Evolutionary conservation across 2,329 filamentous ascomycete genomes (phyloP).

Genomic region (Fusarium metavorans): DNA sequence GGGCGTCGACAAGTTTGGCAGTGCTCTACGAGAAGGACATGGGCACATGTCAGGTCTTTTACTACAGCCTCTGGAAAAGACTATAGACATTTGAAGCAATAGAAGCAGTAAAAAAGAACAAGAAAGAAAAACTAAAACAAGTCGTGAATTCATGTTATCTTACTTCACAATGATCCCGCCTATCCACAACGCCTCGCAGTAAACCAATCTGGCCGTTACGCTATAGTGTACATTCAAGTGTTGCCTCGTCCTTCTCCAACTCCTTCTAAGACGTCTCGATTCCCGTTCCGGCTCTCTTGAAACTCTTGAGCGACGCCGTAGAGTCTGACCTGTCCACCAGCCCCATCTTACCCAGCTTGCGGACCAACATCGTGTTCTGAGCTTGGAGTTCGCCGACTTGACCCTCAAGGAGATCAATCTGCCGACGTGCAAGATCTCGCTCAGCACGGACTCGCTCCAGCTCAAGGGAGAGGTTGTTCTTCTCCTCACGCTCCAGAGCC

Average conservation of each 20-base stretch:
- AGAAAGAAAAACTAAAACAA: conserved; percentile 6
- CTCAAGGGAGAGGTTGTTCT: conserved; percentile 61
- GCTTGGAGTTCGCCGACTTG: conserved; percentile 69
- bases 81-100: conserved; percentile 1
- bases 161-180: conserved; percentile 8
- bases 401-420: conserved; percentile 65
- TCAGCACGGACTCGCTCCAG: conserved; percentile 65
- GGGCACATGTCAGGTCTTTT: conserved; percentile 48
- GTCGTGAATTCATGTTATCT: conserved; percentile 19
- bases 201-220: conserved; percentile 14
- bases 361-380: conserved; percentile 70
- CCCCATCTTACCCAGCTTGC: conserved; percentile 61
- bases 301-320: conserved; percentile 47
- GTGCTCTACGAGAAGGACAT: conserved; percentile 8
- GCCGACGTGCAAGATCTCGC: conserved; percentile 63
- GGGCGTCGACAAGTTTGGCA: conserved; percentile 17
- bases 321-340: conserved; percentile 55
- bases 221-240: conserved; percentile 15
- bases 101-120: background rate
- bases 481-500: conserved; percentile 65
- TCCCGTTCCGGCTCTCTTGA: conserved; percentile 21
- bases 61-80: conserved; percentile 26
- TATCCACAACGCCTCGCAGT: conserved; percentile 38
- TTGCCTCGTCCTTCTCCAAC: background rate
- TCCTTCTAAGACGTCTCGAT: conserved; percentile 1